Percentiles rank a stretch among this genome's conserved stretches.
These are phyloP conservation scores for Fusarium sp. DNA, from an alignment of 2,329 filamentous ascomycete species.

Conservation along the genomic window DNA sequence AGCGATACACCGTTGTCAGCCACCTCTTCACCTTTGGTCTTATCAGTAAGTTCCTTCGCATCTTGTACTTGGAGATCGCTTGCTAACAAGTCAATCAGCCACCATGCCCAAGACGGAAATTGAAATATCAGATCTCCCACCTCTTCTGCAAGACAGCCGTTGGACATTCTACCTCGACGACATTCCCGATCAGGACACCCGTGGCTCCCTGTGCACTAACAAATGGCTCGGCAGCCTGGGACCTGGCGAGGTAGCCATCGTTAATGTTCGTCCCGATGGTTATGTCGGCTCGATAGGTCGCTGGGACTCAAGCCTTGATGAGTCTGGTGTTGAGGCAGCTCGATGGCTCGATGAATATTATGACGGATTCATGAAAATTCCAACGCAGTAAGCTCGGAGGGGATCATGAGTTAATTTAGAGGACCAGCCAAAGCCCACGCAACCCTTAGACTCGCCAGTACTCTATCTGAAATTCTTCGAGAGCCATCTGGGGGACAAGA, in stretches of 20 bases:
- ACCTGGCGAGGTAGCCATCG: slow-evolving; percentile 67
- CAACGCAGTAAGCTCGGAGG: slow-evolving; percentile 39
- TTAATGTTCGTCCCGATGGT: slow-evolving; percentile 77
- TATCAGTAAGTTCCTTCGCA: slow-evolving; percentile 63
- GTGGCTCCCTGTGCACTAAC: slow-evolving; percentile 65
- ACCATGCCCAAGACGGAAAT: slow-evolving; percentile 70
- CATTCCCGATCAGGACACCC: slow-evolving; percentile 64
- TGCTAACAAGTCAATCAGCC: slow-evolving; percentile 50
- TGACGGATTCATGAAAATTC: slow-evolving; percentile 63
- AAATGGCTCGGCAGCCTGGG: slow-evolving; percentile 74
- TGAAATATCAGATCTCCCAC: slow-evolving; percentile 73
- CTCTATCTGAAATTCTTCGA: slow-evolving; percentile 11
- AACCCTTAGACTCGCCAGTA: neutral
- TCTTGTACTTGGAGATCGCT: neutral
- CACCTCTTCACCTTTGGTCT: slow-evolving; percentile 75
- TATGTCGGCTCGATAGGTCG: slow-evolving; percentile 74
- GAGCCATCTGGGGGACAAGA: slow-evolving; percentile 9
- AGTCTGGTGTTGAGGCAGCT: slow-evolving; percentile 62
- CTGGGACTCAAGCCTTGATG: slow-evolving; percentile 62
- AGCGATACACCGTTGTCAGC: slow-evolving; percentile 75
- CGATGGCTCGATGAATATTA: slow-evolving; percentile 66
- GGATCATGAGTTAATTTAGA: slow-evolving; percentile 30
- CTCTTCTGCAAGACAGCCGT: slow-evolving; percentile 68
- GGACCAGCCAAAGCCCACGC: slow-evolving; percentile 25
- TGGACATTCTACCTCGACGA: slow-evolving; percentile 81